Percentiles rank a stretch among this genome's conserved stretches.
phyloP scores from a whole-genome alignment of 768 basidiomycete genomes.

The Suillus clintonianus region DNA sequence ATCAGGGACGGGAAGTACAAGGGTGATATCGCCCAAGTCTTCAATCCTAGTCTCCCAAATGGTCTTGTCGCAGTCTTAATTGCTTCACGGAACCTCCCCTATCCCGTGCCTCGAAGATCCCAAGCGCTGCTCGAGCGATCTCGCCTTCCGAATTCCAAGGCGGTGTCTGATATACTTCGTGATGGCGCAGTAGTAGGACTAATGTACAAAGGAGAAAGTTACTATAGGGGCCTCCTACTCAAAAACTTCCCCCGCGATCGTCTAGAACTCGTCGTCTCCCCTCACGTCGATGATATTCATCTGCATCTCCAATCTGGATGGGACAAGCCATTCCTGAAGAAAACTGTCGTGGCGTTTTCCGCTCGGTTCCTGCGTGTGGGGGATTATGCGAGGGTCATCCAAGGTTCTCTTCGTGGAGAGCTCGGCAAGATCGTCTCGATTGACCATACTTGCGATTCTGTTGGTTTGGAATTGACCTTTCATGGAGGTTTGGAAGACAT shows the following conservation, averaged over 20 bases:
- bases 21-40: too few species aligned
- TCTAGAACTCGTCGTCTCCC: background rate
- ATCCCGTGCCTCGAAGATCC: too few species aligned
- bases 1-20: too few species aligned
- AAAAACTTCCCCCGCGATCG: background rate
- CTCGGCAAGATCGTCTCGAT: background rate
- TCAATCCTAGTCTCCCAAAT: too few species aligned
- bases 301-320: background rate
- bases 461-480: background rate
- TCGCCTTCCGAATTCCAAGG: too few species aligned
- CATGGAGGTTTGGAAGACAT: background rate
- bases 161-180: background rate
- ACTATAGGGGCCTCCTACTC: background rate
- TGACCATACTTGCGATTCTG: background rate
- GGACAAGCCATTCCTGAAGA: background rate
- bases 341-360: background rate
- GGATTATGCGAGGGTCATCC: background rate
- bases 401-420: background rate
- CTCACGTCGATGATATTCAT: background rate
- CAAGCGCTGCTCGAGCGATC: too few species aligned
- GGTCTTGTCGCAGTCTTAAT: too few species aligned
- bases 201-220: background rate
- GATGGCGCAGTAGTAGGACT: background rate
- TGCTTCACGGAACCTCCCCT: too few species aligned
- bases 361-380: background rate